phyloP scores from a whole-genome alignment of 495 filamentous ascomycete genomes.

The Lophium mytilinum region DNA sequence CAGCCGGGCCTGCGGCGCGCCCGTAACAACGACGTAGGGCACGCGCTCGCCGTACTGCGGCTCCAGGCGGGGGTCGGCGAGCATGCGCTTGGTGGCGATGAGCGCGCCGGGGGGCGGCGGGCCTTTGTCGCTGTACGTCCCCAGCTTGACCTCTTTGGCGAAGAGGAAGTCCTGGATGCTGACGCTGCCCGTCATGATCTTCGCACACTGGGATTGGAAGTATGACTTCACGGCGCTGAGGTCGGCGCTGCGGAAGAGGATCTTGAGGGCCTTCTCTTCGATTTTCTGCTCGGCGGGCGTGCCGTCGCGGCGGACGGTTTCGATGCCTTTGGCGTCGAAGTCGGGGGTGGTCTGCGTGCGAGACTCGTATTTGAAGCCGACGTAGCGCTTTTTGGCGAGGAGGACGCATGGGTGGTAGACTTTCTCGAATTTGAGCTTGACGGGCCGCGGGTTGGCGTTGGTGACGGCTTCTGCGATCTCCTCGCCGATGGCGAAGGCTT shows the following conservation, averaged over 20 bases:
- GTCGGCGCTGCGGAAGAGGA: slow-evolving; percentile 83
- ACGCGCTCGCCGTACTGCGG: slow-evolving; percentile 94
- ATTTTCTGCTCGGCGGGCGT: slow-evolving; percentile 96
- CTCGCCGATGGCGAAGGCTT: slow-evolving; percentile 86
- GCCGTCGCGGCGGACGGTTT: slow-evolving; percentile 90
- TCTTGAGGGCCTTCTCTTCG: slow-evolving; percentile 84
- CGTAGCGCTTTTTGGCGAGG: slow-evolving; percentile 94
- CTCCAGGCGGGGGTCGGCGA: slow-evolving; percentile 73
- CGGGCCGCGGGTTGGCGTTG: slow-evolving; percentile 77
- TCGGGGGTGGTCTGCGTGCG: slow-evolving; percentile 70
- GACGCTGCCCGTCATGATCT: slow-evolving; percentile 83
- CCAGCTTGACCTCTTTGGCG: slow-evolving; percentile 82
- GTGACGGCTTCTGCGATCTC: slow-evolving; percentile 91
- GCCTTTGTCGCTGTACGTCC: slow-evolving; percentile 75
- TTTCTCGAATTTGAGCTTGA: slow-evolving; percentile 98
- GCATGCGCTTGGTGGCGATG: slow-evolving; percentile 77
- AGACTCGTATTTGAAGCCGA: slow-evolving; percentile 92
- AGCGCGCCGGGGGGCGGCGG: slow-evolving; percentile 78
- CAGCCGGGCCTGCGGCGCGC: slow-evolving; percentile 75
- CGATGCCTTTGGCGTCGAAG: slow-evolving; percentile 96
- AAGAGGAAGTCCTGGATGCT: slow-evolving; percentile 96
- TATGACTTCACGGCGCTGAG: slow-evolving; percentile 84
- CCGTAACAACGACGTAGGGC: slow-evolving; percentile 86
- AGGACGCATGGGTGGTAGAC: slow-evolving; percentile 93
- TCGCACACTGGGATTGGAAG: slow-evolving; percentile 82